These are phyloP conservation scores for Boletus rubescentipes DNA, from an alignment of 768 basidiomycete genomes.

Conservation along the genomic window DNA sequence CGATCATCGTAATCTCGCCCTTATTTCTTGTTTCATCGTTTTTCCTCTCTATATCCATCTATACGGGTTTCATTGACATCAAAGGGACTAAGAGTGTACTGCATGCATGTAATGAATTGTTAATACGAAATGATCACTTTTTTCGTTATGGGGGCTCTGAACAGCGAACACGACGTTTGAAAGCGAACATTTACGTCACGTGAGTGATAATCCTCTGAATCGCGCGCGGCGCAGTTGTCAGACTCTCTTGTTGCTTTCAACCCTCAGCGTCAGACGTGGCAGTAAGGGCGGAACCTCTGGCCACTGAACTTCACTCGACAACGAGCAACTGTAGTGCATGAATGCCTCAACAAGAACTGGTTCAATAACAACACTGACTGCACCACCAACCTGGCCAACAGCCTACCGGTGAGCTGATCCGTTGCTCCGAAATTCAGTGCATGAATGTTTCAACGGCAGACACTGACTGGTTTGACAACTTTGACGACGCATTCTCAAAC, in stretches of 20 bases:
- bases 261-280: no score
- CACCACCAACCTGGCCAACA: neutral
- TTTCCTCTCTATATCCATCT: neutral
- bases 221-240: no score
- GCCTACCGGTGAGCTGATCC: constrained; percentile 9
- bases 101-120: neutral
- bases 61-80: neutral
- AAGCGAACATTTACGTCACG: constrained; percentile 5
- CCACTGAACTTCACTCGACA: neutral
- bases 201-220: constrained; percentile 1
- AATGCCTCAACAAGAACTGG: neutral
- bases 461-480: neutral
- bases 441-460: neutral
- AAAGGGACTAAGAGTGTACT: neutral
- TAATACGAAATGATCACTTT: neutral
- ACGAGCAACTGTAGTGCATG: neutral
- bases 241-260: no score
- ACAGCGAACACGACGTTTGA: no score
- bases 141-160: no score
- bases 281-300: neutral
- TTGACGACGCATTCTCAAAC: neutral
- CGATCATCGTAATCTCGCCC: neutral
- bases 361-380: neutral
- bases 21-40: neutral
- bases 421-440: neutral